Conservation (phyloP, 495 filamentous ascomycete species). For the Choiromyces venosus region DNA sequence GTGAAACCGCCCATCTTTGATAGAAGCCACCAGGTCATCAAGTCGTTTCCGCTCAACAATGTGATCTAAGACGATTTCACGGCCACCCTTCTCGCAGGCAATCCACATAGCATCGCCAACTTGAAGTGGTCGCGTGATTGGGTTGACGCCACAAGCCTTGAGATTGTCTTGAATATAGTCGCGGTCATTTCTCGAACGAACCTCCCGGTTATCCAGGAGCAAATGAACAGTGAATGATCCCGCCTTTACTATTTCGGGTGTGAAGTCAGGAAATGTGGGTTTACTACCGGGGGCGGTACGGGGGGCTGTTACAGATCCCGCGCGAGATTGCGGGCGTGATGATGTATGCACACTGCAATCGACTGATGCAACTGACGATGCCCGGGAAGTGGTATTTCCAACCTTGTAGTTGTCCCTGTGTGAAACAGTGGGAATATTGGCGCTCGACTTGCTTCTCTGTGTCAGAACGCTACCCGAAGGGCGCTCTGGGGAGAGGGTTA, state of each 20-base stretch:
- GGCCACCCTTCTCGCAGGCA: slow-evolving; percentile 55
- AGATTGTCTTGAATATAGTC: slow-evolving; percentile 74
- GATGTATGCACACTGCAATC: background rate
- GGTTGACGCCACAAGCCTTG: slow-evolving; percentile 57
- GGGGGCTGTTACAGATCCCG: background rate
- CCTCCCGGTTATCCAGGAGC: slow-evolving; percentile 70
- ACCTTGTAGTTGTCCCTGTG: background rate
- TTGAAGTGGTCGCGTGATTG: slow-evolving; percentile 61
- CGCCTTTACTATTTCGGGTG: slow-evolving; percentile 57
- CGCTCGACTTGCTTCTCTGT: background rate
- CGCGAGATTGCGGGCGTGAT: background rate
- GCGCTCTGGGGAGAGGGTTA: background rate
- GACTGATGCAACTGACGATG: background rate
- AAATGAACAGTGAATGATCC: slow-evolving; percentile 67
- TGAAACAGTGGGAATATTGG: background rate
- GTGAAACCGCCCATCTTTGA: slow-evolving; percentile 77
- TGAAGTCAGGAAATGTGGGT: slow-evolving; percentile 50
- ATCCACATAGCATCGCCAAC: slow-evolving; percentile 79
- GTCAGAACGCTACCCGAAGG: background rate
- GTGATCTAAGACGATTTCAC: slow-evolving; percentile 73
- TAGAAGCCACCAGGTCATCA: slow-evolving; percentile 71
- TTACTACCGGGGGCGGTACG: background rate
- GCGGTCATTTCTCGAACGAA: slow-evolving; percentile 67
- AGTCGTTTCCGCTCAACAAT: slow-evolving; percentile 79
- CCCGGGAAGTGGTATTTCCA: background rate